Percentiles rank a stretch among this genome's conserved stretches.
Evolutionary conservation across 306 rosid species (phyloP).

Genomic region (Prinsepia uniflora): DNA sequence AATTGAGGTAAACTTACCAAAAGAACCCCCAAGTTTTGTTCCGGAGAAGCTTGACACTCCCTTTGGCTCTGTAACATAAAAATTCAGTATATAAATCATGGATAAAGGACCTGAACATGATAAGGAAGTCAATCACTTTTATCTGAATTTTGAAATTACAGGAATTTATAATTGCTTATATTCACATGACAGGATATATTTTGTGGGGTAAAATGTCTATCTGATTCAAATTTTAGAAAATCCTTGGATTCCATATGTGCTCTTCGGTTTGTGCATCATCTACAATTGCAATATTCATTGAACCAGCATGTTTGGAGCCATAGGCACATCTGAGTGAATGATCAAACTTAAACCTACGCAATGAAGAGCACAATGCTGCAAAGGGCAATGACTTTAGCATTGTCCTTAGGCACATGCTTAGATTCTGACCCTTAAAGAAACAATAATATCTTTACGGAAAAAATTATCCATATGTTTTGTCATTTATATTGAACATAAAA

Average conservation of each 20-base stretch:
- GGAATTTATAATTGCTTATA: neutral
- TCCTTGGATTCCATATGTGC: neutral
- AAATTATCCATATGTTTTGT: too few relatives aligned
- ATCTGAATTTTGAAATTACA: neutral
- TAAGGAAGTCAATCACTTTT: neutral
- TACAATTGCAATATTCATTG: neutral
- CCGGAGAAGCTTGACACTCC: slow-evolving; percentile 42
- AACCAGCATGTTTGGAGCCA: neutral
- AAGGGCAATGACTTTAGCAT: neutral
- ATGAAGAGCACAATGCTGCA: slow-evolving; percentile 3
- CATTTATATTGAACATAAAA: neutral
- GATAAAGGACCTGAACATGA: neutral
- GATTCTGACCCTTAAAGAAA: neutral
- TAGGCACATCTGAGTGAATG: neutral
- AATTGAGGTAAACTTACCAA: slow-evolving; percentile 55
- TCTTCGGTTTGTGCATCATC: neutral
- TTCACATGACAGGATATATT: neutral
- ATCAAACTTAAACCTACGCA: neutral
- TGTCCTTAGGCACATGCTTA: neutral
- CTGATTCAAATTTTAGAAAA: neutral
- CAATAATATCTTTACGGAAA: neutral
- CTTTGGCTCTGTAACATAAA: slow-evolving; percentile 51
- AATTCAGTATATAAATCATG: slow-evolving; percentile 18
- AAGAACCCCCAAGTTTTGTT: slow-evolving; percentile 79
- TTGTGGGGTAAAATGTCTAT: neutral